These are phyloP conservation scores for Lecanicillium sp. DNA, from an alignment of 2,329 filamentous ascomycete genomes.

Conservation along the genomic window DNA sequence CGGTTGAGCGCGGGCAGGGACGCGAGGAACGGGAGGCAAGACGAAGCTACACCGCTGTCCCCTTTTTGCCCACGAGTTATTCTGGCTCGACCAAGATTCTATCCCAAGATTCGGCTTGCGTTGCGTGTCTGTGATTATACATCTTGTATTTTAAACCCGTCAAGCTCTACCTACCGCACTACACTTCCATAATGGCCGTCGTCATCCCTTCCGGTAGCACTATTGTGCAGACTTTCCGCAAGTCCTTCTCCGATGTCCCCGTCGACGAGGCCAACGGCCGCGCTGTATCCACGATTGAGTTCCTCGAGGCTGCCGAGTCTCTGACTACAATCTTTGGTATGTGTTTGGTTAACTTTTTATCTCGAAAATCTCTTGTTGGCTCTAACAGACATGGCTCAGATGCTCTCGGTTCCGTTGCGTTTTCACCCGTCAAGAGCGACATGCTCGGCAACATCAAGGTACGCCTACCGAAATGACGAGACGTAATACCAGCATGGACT, in stretches of 20 bases:
- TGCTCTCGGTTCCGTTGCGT: slow-evolving; percentile 62
- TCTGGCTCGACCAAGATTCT: too few relatives aligned
- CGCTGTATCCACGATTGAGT: slow-evolving; percentile 74
- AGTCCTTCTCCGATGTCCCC: slow-evolving; percentile 76
- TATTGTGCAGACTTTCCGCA: slow-evolving; percentile 78
- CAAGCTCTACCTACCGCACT: too few relatives aligned
- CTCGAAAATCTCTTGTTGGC: slow-evolving; percentile 1
- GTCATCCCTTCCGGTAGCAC: slow-evolving; percentile 58
- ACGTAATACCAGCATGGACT: too few relatives aligned
- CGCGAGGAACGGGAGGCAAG: too few relatives aligned
- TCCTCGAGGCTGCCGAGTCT: slow-evolving; percentile 84
- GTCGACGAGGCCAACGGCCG: slow-evolving; percentile 65
- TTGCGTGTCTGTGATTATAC: too few relatives aligned
- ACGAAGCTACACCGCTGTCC: too few relatives aligned
- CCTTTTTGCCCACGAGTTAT: too few relatives aligned
- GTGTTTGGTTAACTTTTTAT: not conserved
- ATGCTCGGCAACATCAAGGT: slow-evolving; percentile 90
- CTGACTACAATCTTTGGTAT: slow-evolving; percentile 74
- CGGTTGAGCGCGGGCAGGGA: too few relatives aligned
- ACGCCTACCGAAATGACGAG: slow-evolving; percentile 12
- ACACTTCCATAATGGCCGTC: not conserved
- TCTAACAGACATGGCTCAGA: slow-evolving; percentile 37
- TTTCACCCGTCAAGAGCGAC: slow-evolving; percentile 85
- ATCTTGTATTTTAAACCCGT: too few relatives aligned
- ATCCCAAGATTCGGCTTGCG: too few relatives aligned